A percentile compares a stretch with the other conserved stretches of the same genome.
phyloP scores from a whole-genome alignment of 352 stramenopile species.

The Globisporangium orthogonon region DNA sequence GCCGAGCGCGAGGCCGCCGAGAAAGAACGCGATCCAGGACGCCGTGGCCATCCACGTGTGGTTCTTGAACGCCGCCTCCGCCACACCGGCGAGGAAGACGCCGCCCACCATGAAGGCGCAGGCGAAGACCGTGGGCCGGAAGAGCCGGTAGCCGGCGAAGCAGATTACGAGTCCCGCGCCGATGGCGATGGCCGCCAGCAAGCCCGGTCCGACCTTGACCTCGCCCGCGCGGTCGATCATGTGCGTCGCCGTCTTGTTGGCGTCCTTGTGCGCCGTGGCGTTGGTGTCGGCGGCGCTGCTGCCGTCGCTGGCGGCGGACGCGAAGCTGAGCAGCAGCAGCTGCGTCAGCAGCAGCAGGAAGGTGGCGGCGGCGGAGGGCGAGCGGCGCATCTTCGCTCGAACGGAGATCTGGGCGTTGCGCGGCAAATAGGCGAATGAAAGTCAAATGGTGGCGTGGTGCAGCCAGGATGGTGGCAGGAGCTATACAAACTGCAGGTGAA shows the following conservation, averaged over 20 bases:
- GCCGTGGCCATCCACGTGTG: constrained; percentile 28
- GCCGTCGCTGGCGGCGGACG: constrained; percentile 1
- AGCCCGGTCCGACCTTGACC: constrained; percentile 25
- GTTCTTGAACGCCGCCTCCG: constrained; percentile 26
- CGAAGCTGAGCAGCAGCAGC: neutral
- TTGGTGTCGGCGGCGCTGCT: neutral
- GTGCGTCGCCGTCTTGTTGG: constrained; percentile 17
- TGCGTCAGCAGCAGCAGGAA: constrained; percentile 4
- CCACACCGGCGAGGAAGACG: constrained; percentile 25
- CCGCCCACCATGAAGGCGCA: constrained; percentile 40
- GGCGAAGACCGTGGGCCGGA: constrained; percentile 32
- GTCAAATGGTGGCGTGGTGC: too few relatives aligned
- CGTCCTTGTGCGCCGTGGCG: constrained; percentile 4
- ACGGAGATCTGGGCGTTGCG: too few relatives aligned
- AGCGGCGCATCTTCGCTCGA: neutral
- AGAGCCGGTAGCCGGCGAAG: constrained; percentile 30
- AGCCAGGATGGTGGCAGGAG: neutral
- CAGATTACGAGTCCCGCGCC: constrained; percentile 20
- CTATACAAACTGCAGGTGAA: neutral
- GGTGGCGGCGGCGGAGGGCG: neutral
- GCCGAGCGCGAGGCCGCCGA: constrained; percentile 26
- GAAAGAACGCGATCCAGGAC: constrained; percentile 47
- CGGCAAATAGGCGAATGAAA: constrained; percentile 4
- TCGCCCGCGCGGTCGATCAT: constrained; percentile 20
- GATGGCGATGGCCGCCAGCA: constrained; percentile 30